Percentiles rank a stretch among this genome's conserved stretches.
These are phyloP conservation scores for Delphinella strobiligena DNA, from an alignment of 2,329 filamentous ascomycete genomes.

Conservation along the genomic window DNA sequence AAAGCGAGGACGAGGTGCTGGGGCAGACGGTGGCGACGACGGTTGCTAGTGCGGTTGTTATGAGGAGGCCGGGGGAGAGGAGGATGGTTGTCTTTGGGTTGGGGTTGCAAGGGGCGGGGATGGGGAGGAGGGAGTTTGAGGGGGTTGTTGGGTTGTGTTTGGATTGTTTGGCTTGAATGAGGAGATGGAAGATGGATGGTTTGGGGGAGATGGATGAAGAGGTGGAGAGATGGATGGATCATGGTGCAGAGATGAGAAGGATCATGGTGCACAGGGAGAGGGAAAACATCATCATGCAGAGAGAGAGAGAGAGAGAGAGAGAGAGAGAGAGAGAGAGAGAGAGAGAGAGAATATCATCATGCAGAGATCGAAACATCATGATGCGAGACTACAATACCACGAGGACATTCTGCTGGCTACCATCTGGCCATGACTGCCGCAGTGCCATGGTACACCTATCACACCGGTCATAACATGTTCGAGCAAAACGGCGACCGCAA, in stretches of 20 bases:
- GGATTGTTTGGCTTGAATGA: constrained; percentile 18
- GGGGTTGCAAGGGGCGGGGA: constrained; percentile 37
- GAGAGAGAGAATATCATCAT: too few species aligned
- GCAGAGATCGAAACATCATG: too few species aligned
- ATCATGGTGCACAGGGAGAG: too few species aligned
- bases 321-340: neutral
- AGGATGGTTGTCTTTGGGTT: constrained; percentile 47
- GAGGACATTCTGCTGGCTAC: too few species aligned
- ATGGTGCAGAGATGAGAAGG: neutral
- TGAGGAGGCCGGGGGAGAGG: constrained; percentile 53
- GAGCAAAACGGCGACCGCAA: too few species aligned
- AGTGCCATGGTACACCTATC: too few species aligned
- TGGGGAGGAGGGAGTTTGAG: constrained; percentile 28
- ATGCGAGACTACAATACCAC: too few species aligned
- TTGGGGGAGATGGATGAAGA: neutral
- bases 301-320: neutral
- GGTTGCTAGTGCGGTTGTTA: constrained; percentile 67
- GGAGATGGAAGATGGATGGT: neutral
- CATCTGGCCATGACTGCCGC: too few species aligned
- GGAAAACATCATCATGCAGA: neutral
- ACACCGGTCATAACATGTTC: too few species aligned
- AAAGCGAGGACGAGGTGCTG: constrained; percentile 60
- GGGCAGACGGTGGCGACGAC: constrained; percentile 85
- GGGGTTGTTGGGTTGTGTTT: constrained; percentile 22
- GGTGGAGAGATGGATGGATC: neutral